Conservation (phyloP, 2,329 filamentous ascomycete genomes). For the Cladophialophora carrionii region DNA sequence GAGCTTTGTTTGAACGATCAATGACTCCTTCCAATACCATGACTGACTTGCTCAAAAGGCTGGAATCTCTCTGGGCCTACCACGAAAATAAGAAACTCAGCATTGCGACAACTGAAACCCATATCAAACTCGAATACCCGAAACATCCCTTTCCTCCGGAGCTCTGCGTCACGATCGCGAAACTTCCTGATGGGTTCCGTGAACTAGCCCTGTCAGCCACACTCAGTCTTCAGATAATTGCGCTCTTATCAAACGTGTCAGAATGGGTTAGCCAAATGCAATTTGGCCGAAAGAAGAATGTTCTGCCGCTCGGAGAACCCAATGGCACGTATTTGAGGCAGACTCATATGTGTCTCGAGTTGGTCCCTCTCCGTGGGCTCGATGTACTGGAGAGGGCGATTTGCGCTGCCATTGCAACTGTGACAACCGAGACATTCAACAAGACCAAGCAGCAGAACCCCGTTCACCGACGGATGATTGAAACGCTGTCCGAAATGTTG, state of each 20-base stretch:
- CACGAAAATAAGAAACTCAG: constrained; percentile 17
- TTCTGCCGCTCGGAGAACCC: constrained; percentile 14
- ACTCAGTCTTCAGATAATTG: constrained; percentile 15
- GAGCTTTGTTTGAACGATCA: not conserved
- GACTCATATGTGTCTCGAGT: constrained; percentile 12
- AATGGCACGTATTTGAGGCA: constrained; percentile 19
- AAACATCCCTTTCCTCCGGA: constrained; percentile 23
- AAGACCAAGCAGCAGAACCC: constrained; percentile 13
- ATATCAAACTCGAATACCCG: constrained; percentile 23
- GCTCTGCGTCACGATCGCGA: constrained; percentile 20
- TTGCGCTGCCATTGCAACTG: constrained; percentile 1
- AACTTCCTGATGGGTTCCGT: constrained; percentile 20
- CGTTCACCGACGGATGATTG: constrained; percentile 15
- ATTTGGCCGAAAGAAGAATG: constrained; percentile 8
- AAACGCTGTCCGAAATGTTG: constrained; percentile 17
- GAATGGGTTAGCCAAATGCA: constrained; percentile 15
- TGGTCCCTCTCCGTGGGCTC: constrained; percentile 12
- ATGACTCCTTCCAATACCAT: not conserved
- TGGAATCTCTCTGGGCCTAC: constrained; percentile 21
- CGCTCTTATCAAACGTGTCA: constrained; percentile 6
- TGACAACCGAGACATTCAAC: constrained; percentile 12
- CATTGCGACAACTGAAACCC: constrained; percentile 13
- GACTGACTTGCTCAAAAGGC: constrained; percentile 12
- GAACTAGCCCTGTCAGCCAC: constrained; percentile 13
- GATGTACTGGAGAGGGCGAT: constrained; percentile 11